Base-by-base conservation (phyloP, 1,284 basidiomycete genomes). In the Mycosarcoma maydis region DNA sequence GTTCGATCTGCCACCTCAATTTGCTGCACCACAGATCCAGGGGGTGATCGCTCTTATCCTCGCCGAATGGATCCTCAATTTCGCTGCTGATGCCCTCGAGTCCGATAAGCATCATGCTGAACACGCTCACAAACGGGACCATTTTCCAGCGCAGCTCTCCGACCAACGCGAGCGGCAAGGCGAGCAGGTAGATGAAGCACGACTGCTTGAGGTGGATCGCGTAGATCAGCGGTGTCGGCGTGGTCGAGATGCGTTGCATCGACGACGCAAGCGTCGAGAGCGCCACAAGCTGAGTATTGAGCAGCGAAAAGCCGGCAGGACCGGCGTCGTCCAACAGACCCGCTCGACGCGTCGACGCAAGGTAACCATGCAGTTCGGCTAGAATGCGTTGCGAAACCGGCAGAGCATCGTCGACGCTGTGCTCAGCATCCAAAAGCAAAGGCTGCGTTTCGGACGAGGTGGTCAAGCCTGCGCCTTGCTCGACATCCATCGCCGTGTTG, bases 21-120 rank as follows among this genome's bases (percentile, higher is more conserved):
- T 32, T 42, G 34, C 39, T 44, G 32, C 67, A 70, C 45, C 47
- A 66, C 33, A 49, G 27, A 49, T 71, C 68, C 24, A 67, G 38
- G 2, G 56, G 57, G 40, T 71, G 68, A 37, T 71, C 68, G 49
- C 52, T 56, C 39, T 52, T 42, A n/a, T 71, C 76, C 72, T 80
- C 49, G 76, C 82, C 59, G 24, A 84, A 85, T 1, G 92, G 92
- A 89, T 91, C 90, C 81, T 94, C 92, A 67, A 94, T 91, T 83
- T 93, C 89, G 65, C 92, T 89, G 0, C 92, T 92, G 65, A 95
- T 94, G 10, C 92, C 92, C 83, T 95, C 93, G 50, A 95, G 90
- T 11, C 92, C 92, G 89, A 93, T 92, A 64, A 94, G 86, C 4
- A 90, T 93, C 83, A 94, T 92, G 13, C 90, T 89, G 27, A 92